Evolutionary conservation across 441 rosid species (phyloP), one percentile per base, ranked within the genome.

Genomic region (Pelargonium australe): DNA sequence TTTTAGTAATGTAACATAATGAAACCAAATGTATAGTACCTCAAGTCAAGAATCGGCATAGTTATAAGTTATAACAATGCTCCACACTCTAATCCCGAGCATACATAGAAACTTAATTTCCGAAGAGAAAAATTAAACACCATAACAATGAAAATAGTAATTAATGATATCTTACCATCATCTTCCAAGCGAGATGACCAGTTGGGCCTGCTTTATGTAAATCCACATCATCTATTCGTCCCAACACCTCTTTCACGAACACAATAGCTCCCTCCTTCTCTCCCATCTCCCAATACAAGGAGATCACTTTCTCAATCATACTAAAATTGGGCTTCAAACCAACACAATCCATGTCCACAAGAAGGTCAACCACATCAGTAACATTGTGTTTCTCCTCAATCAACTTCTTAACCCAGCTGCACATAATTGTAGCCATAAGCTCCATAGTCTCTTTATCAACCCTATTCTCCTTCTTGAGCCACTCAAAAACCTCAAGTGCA

Each of bases 111-210:
- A 55, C 25, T 7, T 58, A 58, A 58, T 58, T 58, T 14, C 25
- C 12, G 19, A n/a, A 16, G 12, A 57, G 7, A 9, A 1, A 17
- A 25, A 57, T n/a, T 19, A 20, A 19, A 58, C 9, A 19, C 63
- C 13, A 65, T 13, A 40, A 65, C 68, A 47, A 34, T 2, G 23
- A 71, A 1, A 31, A 63, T 63, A 14, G 65, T 60, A 49, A 63
- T 51, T 63, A 25, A 61, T 8, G 68, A 16, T 34, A 65, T 7
- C 79, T 71, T 83, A 93, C 96, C 98, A 89, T 89, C 85, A 89
- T 76, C 81, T 90, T 89, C 98, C 98, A 93, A 25, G 92, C 90
- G 77, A 93, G 96, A 82, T 90, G 89, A 2, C 98, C 98, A 61
- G 84, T 77, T 10, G 96, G 97, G 45, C 98, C 96, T 65, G 92